Evolutionary conservation across 2,329 filamentous ascomycete genomes (phyloP), one percentile per base, ranked within the genome.

Genomic region (Knoxdaviesia capensis): DNA sequence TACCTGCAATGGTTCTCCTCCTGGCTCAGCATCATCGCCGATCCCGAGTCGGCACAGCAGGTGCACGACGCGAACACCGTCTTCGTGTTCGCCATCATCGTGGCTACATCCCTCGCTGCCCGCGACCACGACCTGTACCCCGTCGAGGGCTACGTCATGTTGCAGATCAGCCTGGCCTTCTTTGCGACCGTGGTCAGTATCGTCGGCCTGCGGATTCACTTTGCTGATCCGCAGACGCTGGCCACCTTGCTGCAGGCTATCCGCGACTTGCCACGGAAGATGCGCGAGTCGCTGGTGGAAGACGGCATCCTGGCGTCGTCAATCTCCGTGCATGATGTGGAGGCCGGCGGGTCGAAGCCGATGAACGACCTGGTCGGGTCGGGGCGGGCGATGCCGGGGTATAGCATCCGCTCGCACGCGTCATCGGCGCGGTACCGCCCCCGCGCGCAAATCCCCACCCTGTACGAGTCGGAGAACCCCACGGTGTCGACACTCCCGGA

Each of bases 1-100:
- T 54, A 54, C 43, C 44, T 54, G 34, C 50, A 53, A 40, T 44
- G 43, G 43, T 30, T 44, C 35, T 44, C 43, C 7, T 44, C 43
- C 6, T 41, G 38, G 38, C 30, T 44, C 36, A 34, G 34, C 36
- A 29, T 44, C 30, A 28, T 42, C 20, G 43, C 39, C 40, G 43
- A 44, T 36, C 39, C 43, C 32, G 31, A 37, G 11, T 33, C 39
- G 30, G 43, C 43, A 30, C 43, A 44, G 34, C 39, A 44, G 11
- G 39, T 40, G 30, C 43, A 44, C 31, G 43, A 44, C 6, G 30
- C 39, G 39, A 44, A 44, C 40, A 38, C 43, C 29, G 43, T 42
- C 36, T 44, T 44, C 36, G 35, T 44, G 7, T 44, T 44, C 29
- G 39, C 43, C 34, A 39, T 44, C 28, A 44, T 44, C 28, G 36